Percentiles rank a stretch among this genome's conserved stretches.
Evolutionary conservation across 2,329 filamentous ascomycete species (phyloP).

Genomic region (Endocalyx cinctus): DNA sequence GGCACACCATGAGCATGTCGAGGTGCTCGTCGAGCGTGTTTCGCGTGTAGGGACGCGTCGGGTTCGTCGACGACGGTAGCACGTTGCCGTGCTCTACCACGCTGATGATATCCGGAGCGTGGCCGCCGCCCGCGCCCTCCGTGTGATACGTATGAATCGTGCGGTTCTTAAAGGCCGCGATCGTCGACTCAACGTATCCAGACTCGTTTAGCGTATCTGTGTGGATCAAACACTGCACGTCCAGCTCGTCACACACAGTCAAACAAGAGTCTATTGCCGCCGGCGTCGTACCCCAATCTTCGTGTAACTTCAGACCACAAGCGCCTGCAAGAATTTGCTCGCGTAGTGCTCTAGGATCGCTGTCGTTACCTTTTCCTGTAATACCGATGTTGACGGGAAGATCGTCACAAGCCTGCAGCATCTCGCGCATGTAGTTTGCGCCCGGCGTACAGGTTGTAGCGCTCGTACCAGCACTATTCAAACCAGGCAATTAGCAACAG

Average conservation of each 20-base stretch:
- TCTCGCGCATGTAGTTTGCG: conserved; percentile 74
- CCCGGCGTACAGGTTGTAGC: conserved; percentile 93
- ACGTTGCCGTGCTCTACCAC: conserved; percentile 88
- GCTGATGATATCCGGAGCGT: conserved; percentile 92
- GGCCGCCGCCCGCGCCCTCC: conserved; percentile 89
- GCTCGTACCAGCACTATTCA: conserved; percentile 71
- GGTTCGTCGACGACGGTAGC: conserved; percentile 85
- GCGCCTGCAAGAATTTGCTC: conserved; percentile 81
- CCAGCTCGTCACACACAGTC: conserved; percentile 79
- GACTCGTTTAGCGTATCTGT: conserved; percentile 96
- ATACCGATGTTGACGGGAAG: conserved; percentile 86
- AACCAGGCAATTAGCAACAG: background rate
- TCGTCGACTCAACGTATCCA: conserved; percentile 91
- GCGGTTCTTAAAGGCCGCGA: conserved; percentile 77
- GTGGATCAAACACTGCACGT: conserved; percentile 91
- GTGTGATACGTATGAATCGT: conserved; percentile 97
- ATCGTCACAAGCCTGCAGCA: conserved; percentile 81
- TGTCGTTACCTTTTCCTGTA: conserved; percentile 91
- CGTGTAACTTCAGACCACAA: conserved; percentile 88
- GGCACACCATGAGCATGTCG: conserved; percentile 98
- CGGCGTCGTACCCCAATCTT: conserved; percentile 92
- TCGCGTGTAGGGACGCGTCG: conserved; percentile 81
- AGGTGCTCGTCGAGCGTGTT: conserved; percentile 96
- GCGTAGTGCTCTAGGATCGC: conserved; percentile 61
- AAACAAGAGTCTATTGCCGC: conserved; percentile 87